phyloP scores from a whole-genome alignment of 805 yeast genomes.

The Ogataea corticis region DNA sequence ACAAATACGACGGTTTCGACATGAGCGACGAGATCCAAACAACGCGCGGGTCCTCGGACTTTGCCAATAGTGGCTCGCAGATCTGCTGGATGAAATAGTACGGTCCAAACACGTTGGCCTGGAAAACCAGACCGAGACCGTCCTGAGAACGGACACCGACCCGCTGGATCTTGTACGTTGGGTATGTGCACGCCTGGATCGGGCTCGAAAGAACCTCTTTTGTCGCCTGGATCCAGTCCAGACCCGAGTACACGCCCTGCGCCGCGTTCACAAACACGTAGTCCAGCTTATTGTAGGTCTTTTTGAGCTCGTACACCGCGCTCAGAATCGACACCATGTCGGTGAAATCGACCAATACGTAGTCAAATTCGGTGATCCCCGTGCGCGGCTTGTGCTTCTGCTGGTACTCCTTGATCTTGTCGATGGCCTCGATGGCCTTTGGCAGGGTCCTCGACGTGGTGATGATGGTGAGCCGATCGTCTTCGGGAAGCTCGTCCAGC shows the following conservation, averaged over 20 bases:
- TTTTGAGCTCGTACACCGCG: conserved; percentile 69
- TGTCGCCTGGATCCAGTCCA: conserved; percentile 80
- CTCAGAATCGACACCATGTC: conserved; percentile 81
- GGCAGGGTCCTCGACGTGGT: conserved; percentile 90
- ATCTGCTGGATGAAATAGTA: conserved; percentile 77
- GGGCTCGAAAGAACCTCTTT: conserved; percentile 68
- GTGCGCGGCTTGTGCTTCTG: conserved; percentile 40
- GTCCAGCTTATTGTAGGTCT: conserved; percentile 67
- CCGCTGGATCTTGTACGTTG: conserved; percentile 80
- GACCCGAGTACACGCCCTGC: conserved; percentile 82
- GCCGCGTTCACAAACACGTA: conserved; percentile 87
- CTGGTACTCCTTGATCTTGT: conserved; percentile 48
- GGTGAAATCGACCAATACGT: conserved; percentile 83
- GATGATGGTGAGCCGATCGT: conserved; percentile 66
- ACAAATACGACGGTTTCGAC: conserved; percentile 73
- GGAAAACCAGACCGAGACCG: conserved; percentile 84
- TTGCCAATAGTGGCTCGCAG: conserved; percentile 47
- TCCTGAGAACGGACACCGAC: conserved; percentile 76
- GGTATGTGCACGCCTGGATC: conserved; percentile 81
- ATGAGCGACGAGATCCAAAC: conserved; percentile 87
- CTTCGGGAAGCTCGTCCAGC: conserved; percentile 56
- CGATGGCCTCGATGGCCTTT: conserved; percentile 75
- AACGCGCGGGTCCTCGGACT: conserved; percentile 52
- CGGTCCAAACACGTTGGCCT: conserved; percentile 96
- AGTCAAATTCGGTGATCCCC: conserved; percentile 79